phyloP scores from a whole-genome alignment of 2,329 filamentous ascomycete genomes.

The Pyrenophora seminiperda region DNA sequence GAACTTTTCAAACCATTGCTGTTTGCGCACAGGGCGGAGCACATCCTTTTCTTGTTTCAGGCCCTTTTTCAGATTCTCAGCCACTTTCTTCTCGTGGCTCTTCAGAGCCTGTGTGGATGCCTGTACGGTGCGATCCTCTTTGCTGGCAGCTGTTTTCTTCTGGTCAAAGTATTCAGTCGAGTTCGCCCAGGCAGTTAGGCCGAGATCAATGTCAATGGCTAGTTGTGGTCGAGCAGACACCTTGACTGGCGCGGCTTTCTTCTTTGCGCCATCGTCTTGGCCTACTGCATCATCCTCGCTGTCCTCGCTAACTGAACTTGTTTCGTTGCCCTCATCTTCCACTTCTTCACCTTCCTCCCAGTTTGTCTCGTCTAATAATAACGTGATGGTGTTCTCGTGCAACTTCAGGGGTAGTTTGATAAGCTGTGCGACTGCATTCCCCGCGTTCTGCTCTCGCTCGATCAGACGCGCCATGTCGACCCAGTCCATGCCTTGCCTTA shows the following conservation, averaged over 20 bases:
- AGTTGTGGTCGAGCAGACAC: slow-evolving; percentile 56
- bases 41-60: slow-evolving; percentile 91
- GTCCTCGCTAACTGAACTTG: slow-evolving; percentile 68
- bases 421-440: slow-evolving; percentile 83
- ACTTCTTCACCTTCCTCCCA: slow-evolving; percentile 66
- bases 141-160: slow-evolving; percentile 79
- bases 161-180: slow-evolving; percentile 91
- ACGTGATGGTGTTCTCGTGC: slow-evolving; percentile 83
- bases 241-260: slow-evolving; percentile 50
- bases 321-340: slow-evolving; percentile 60
- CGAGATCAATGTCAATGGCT: slow-evolving; percentile 82
- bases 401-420: slow-evolving; percentile 89
- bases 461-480: slow-evolving; percentile 86
- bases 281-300: slow-evolving; percentile 63
- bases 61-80: slow-evolving; percentile 81
- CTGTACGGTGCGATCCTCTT: slow-evolving; percentile 83
- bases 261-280: slow-evolving; percentile 53
- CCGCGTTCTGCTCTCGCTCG: slow-evolving; percentile 78
- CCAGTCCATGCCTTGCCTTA: slow-evolving; percentile 97
- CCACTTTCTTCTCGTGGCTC: slow-evolving; percentile 87
- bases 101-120: slow-evolving; percentile 84
- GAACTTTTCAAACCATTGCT: slow-evolving; percentile 98
- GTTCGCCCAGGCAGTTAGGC: slow-evolving; percentile 83
- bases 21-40: slow-evolving; percentile 78
- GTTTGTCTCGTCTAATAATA: slow-evolving; percentile 75